Conservation (phyloP, 1,284 basidiomycete genomes). For the Heterobasidion parviporum region DNA sequence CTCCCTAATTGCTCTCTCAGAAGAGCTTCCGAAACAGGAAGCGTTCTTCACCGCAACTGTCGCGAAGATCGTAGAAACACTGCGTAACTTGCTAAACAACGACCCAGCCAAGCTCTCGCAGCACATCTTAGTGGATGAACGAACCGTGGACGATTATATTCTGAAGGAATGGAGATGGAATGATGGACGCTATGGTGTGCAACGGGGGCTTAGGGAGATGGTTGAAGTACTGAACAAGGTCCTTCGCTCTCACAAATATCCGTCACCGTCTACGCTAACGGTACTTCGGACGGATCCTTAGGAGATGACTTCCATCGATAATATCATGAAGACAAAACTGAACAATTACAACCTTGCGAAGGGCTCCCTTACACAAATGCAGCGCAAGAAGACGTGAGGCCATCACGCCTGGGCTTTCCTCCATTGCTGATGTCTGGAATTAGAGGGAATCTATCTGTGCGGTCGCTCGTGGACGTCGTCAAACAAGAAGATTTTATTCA, state of each 20-base stretch:
- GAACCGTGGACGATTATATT: constrained; percentile 76
- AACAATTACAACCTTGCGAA: constrained; percentile 94
- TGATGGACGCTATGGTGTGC: constrained; percentile 77
- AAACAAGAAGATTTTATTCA: constrained; percentile 76
- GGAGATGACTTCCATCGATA: constrained; percentile 89
- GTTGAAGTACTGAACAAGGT: constrained; percentile 81
- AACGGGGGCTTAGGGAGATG: constrained; percentile 74
- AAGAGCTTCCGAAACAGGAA: constrained; percentile 91
- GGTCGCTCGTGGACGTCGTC: constrained; percentile 83
- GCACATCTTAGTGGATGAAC: constrained; percentile 81
- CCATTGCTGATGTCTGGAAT: constrained; percentile 7
- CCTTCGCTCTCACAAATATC: background rate
- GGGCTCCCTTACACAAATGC: constrained; percentile 87
- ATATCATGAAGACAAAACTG: constrained; percentile 83
- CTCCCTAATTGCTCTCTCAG: constrained; percentile 82
- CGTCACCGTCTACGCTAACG: no score
- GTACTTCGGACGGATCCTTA: constrained; percentile 19
- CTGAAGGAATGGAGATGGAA: constrained; percentile 83
- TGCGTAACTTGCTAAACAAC: constrained; percentile 87
- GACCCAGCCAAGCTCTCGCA: constrained; percentile 78
- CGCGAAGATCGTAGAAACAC: constrained; percentile 91
- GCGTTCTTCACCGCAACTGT: constrained; percentile 81
- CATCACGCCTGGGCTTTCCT: background rate
- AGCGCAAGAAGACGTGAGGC: constrained; percentile 86
- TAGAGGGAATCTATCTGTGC: constrained; percentile 90